These are phyloP conservation scores for Pseudozyma flocculosa DNA, from an alignment of 1,284 basidiomycete genomes.

Conservation along the genomic window DNA sequence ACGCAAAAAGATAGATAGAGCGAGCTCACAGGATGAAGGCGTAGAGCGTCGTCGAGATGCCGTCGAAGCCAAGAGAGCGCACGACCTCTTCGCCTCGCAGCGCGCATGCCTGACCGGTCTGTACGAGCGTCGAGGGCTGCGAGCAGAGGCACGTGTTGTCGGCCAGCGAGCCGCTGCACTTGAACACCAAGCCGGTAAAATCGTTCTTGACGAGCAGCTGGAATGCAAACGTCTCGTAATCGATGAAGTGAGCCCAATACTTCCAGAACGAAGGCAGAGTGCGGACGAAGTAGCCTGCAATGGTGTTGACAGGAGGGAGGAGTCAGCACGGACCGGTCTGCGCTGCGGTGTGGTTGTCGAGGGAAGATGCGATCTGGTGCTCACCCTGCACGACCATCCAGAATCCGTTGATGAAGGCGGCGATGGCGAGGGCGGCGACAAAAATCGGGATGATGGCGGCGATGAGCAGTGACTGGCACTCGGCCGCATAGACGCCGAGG, in stretches of 20 bases:
- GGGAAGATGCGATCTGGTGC: too few species aligned
- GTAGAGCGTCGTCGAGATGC: conserved; percentile 41
- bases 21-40: conserved; percentile 38
- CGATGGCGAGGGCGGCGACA: conserved; percentile 66
- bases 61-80: conserved; percentile 41
- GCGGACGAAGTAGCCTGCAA: conserved; percentile 59
- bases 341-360: too few species aligned
- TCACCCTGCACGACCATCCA: conserved; percentile 63
- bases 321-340: too few species aligned
- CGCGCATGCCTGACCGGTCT: conserved; percentile 10
- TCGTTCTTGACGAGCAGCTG: conserved; percentile 63
- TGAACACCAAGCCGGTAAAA: conserved; percentile 62
- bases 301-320: too few species aligned
- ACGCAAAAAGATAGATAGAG: too few species aligned
- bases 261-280: conserved; percentile 67
- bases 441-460: conserved; percentile 66
- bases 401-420: conserved; percentile 66
- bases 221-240: conserved; percentile 61
- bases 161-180: conserved; percentile 57
- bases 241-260: conserved; percentile 64
- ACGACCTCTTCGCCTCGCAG: conserved; percentile 22
- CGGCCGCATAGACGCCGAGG: conserved; percentile 66
- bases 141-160: conserved; percentile 28
- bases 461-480: conserved; percentile 65
- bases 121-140: conserved; percentile 14